A percentile compares a stretch with the other conserved stretches of the same genome.
Evolutionary conservation across 2,329 filamentous ascomycete species (phyloP).

Genomic region (Clathrospora elynae): DNA sequence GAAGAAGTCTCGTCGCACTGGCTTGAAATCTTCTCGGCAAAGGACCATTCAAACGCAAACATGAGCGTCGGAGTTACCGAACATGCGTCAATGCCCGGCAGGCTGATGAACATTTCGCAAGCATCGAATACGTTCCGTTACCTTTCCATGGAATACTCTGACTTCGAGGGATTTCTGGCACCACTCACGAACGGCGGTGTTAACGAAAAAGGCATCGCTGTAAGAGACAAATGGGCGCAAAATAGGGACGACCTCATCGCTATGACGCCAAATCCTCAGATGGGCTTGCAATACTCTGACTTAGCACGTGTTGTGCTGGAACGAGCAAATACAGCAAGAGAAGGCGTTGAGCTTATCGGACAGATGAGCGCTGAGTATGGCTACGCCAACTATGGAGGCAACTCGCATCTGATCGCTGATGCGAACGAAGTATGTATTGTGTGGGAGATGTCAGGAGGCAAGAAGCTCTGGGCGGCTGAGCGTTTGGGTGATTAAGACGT

Average conservation of each 20-base stretch:
- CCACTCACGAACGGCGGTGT: constrained; percentile 54
- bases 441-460: constrained; percentile 44
- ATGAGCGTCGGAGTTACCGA: constrained; percentile 52
- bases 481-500: constrained; percentile 39
- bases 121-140: constrained; percentile 43
- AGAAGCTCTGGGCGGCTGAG: constrained; percentile 45
- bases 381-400: constrained; percentile 52
- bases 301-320: constrained; percentile 51
- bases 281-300: constrained; percentile 51
- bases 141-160: constrained; percentile 46
- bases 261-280: constrained; percentile 51
- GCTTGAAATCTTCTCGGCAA: constrained; percentile 54
- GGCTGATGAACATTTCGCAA: constrained; percentile 43
- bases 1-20: constrained; percentile 57
- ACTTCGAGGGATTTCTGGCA: constrained; percentile 53
- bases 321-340: constrained; percentile 48
- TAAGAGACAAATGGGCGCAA: constrained; percentile 52
- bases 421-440: constrained; percentile 46
- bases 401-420: constrained; percentile 52
- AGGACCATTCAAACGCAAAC: constrained; percentile 51
- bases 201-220: constrained; percentile 51
- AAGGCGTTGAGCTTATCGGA: constrained; percentile 53
- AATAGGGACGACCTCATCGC: constrained; percentile 49
- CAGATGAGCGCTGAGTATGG: constrained; percentile 49
- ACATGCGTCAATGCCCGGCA: constrained; percentile 47